Evolutionary conservation across 2,329 filamentous ascomycete genomes (phyloP), one percentile per base, ranked within the genome.

Genomic region (Corniculantispora saksenae): DNA sequence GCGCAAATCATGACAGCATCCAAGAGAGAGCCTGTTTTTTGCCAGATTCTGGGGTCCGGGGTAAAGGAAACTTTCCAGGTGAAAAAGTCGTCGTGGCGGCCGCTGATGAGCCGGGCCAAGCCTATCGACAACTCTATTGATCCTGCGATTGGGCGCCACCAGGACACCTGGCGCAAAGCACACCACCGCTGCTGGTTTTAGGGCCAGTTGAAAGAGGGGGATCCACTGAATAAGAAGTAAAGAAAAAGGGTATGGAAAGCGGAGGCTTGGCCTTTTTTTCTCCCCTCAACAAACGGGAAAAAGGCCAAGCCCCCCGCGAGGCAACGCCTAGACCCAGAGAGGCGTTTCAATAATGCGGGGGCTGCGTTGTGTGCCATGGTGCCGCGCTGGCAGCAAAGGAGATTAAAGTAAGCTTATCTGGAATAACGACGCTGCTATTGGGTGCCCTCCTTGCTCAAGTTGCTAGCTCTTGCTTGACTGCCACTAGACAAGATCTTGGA

Each of bases 61-160:
- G 56, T 21, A 59, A 10, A 9, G 38, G 40, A 25, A n/a, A 5
- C 17, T 43, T 6, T 43, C 9, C 25, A 17, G n/a, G 43, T 5
- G 23, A 12, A 13, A 35, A 38, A 38, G 13, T 23, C 8, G 15
- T 48, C 19, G 58, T 43, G 58, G 47, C 21, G 8, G 17, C 19
- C 43, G 9, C 8, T n/a, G 19, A 48, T 32, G 51, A 38, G 38
- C 43, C 19, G 59, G 51, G 60, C 9, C 38, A 63, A 63, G 61
- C 51, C 29, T 48, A 63, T 63, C 53, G 10, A 50, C 51, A 63
- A 57, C 61, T 63, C 27, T 63, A 63, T 55, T 63, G 40, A 40
- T 50, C 21, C 51, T 50, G 17, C 40, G 27, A 63, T 63, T 63
- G 61, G 61, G 43, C 53, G 61, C 61, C 51, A 56, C 51, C 43